phyloP scores from a whole-genome alignment of 805 yeast genomes.

The Lachancea nothofagi region DNA sequence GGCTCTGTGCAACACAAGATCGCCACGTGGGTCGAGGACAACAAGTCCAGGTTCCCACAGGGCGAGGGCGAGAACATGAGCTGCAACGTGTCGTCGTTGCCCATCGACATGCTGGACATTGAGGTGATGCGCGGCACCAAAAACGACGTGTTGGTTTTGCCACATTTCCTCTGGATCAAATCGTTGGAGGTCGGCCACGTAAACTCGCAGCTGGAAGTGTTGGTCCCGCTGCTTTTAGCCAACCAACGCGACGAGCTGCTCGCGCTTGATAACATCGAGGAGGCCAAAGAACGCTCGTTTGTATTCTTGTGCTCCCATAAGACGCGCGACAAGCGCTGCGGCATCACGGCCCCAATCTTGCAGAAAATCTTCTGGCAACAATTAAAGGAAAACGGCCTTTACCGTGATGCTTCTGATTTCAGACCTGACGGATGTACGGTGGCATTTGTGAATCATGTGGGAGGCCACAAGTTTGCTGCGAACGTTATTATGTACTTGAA shows the following conservation, averaged over 20 bases:
- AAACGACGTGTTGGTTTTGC: slow-evolving; percentile 63
- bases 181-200: slow-evolving; percentile 44
- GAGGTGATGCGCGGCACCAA: slow-evolving; percentile 39
- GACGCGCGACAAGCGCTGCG: slow-evolving; percentile 90
- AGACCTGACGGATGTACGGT: slow-evolving; percentile 72
- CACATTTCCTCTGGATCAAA: slow-evolving; percentile 66
- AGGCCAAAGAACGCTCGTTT: slow-evolving; percentile 40
- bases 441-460: slow-evolving; percentile 75
- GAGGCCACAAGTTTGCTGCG: slow-evolving; percentile 94
- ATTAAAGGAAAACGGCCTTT: slow-evolving; percentile 62
- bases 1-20: slow-evolving; percentile 44
- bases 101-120: slow-evolving; percentile 41
- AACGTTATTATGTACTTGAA: slow-evolving; percentile 73
- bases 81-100: slow-evolving; percentile 46
- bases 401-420: slow-evolving; percentile 71
- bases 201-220: slow-evolving; percentile 37
- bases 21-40: slow-evolving; percentile 34
- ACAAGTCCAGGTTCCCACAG: slow-evolving; percentile 31
- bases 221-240: slow-evolving; percentile 40
- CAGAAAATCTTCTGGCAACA: slow-evolving; percentile 70
- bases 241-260: slow-evolving; percentile 14
- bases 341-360: slow-evolving; percentile 88
- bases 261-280: slow-evolving; percentile 33
- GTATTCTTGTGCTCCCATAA: slow-evolving; percentile 82
- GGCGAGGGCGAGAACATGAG: slow-evolving; percentile 23